These are phyloP conservation scores for Adansonia grandidieri DNA, from an alignment of 441 rosid genomes.

Conservation along the genomic window DNA sequence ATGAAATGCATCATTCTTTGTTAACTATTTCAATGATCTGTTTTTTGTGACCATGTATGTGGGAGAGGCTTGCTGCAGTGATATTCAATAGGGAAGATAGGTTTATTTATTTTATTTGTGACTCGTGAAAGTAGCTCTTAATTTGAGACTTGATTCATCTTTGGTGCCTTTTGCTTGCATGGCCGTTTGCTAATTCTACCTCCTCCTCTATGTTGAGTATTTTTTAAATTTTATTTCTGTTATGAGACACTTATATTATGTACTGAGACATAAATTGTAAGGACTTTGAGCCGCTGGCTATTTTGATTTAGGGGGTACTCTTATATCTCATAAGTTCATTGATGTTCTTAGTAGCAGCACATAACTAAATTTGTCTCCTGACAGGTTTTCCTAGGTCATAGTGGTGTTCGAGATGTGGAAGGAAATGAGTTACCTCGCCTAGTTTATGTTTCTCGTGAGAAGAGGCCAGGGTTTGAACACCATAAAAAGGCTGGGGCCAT, in stretches of 20 bases:
- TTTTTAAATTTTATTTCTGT: not conserved
- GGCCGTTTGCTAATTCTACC: not conserved
- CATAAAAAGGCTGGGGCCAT: constrained; percentile 90
- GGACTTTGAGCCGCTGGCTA: not conserved
- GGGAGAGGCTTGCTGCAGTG: not conserved
- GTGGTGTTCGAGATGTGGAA: constrained; percentile 66
- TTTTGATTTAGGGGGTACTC: not conserved
- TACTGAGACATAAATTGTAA: not conserved
- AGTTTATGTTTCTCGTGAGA: constrained; percentile 86
- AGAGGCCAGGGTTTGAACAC: constrained; percentile 82
- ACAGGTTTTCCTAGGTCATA: constrained; percentile 81
- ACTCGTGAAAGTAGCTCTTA: not conserved
- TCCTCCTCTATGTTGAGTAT: not conserved
- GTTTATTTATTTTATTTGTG: not conserved
- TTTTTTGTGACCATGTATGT: not conserved
- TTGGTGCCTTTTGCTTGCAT: not conserved
- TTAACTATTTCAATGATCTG: not conserved
- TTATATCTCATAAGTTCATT: not conserved
- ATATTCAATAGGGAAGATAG: not conserved
- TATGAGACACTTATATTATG: not conserved
- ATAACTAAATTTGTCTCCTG: constrained; percentile 14
- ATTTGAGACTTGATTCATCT: constrained; percentile 14
- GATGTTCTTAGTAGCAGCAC: not conserved
- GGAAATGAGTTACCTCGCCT: constrained; percentile 70
- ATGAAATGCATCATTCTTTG: not conserved